Evolutionary conservation across 73 alveolate genomes (phyloP).

Genomic region (Paraurostyla sp.): DNA sequence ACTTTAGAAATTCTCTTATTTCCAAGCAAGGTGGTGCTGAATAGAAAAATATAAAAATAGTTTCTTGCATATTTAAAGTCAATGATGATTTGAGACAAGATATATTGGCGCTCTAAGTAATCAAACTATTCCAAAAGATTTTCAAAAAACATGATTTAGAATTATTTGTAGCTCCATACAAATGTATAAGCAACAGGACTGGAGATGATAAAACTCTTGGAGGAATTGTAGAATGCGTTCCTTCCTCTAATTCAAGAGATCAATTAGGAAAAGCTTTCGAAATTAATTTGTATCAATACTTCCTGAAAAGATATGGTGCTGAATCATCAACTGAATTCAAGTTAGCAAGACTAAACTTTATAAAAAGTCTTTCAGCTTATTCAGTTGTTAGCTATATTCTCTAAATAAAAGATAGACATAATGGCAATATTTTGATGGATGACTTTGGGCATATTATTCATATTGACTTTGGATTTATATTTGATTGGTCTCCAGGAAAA

Average conservation of each 20-base stretch:
- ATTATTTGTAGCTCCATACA: constrained; percentile 93
- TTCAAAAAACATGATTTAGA: constrained; percentile 91
- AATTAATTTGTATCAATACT: constrained; percentile 93
- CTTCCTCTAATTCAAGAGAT: constrained; percentile 92
- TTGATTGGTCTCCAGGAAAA: constrained; percentile 92
- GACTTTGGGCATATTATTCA: constrained; percentile 89
- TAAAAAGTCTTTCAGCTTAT: constrained; percentile 94
- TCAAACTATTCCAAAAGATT: constrained; percentile 92
- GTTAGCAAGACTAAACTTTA: constrained; percentile 95
- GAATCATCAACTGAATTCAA: constrained; percentile 86
- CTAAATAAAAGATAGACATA: constrained; percentile 94
- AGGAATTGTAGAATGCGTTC: constrained; percentile 96
- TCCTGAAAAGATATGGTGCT: constrained; percentile 91
- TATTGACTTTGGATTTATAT: constrained; percentile 94
- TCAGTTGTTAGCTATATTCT: constrained; percentile 92
- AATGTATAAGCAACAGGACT: constrained; percentile 93
- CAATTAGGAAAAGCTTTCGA: constrained; percentile 96
- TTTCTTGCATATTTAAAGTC: constrained; percentile 96
- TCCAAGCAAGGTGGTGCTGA: neutral
- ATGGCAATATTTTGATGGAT: constrained; percentile 94
- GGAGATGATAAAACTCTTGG: constrained; percentile 93
- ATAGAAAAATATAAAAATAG: constrained; percentile 72
- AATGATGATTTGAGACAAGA: constrained; percentile 97
- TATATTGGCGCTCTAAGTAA: constrained; percentile 92
- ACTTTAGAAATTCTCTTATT: neutral